Evolutionary conservation across 2,329 filamentous ascomycete genomes (phyloP).

Genomic region (Calonectria henricotiae): DNA sequence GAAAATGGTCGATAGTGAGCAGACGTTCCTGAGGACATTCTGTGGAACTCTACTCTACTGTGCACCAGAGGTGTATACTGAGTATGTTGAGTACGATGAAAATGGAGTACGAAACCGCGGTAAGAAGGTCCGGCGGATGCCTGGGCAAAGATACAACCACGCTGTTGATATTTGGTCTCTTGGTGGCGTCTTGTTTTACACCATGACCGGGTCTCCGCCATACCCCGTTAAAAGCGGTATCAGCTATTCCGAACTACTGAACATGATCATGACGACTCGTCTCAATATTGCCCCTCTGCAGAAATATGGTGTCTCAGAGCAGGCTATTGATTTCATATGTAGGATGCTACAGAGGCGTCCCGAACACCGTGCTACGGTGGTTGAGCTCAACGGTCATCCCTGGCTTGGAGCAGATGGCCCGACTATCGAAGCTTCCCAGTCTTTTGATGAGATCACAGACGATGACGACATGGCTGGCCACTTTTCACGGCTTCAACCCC

Average conservation of each 20-base stretch:
- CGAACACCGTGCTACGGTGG: slow-evolving; percentile 81
- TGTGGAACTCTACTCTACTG: slow-evolving; percentile 97
- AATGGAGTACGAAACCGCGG: slow-evolving; percentile 75
- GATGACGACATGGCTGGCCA: slow-evolving; percentile 71
- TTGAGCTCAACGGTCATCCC: slow-evolving; percentile 78
- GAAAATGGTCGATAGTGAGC: slow-evolving; percentile 91
- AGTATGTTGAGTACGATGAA: slow-evolving; percentile 79
- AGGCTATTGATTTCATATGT: slow-evolving; percentile 81
- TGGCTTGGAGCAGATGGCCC: slow-evolving; percentile 74
- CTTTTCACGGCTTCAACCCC: slow-evolving; percentile 72
- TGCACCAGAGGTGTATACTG: slow-evolving; percentile 94
- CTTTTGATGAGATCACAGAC: slow-evolving; percentile 76
- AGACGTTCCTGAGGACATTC: slow-evolving; percentile 96
- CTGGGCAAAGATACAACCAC: slow-evolving; percentile 84
- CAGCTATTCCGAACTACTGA: slow-evolving; percentile 84
- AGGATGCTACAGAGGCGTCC: slow-evolving; percentile 89
- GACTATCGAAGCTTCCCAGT: slow-evolving; percentile 60
- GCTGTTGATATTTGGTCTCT: slow-evolving; percentile 98
- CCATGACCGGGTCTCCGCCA: slow-evolving; percentile 85
- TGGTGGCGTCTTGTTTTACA: slow-evolving; percentile 91
- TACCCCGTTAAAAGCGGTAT: slow-evolving; percentile 85
- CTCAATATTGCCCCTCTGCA: slow-evolving; percentile 79
- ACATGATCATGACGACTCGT: slow-evolving; percentile 86
- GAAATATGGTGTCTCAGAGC: slow-evolving; percentile 72
- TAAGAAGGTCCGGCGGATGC: slow-evolving; percentile 74